Percentiles rank a stretch among this genome's conserved stretches.
These are phyloP conservation scores for Pontederia crassipes DNA, from an alignment of 176 grass and related monocot genomes.

Conservation along the genomic window DNA sequence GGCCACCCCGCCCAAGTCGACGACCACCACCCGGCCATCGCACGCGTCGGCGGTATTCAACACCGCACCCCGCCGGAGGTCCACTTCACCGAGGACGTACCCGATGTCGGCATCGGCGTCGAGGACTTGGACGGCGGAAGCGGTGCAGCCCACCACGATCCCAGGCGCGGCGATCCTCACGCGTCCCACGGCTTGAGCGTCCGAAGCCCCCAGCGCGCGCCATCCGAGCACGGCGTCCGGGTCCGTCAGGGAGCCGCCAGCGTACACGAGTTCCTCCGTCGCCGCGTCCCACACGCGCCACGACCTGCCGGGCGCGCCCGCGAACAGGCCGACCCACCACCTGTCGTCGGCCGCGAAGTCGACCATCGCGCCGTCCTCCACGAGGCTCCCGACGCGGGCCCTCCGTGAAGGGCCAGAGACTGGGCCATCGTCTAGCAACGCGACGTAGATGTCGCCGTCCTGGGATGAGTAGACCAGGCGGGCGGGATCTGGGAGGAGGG, in stretches of 20 bases:
- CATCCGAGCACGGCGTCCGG: constrained; percentile 20
- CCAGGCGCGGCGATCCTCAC: constrained; percentile 1
- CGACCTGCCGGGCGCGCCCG: constrained; percentile 21
- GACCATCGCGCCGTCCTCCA: constrained; percentile 29
- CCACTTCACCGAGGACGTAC: constrained; percentile 6
- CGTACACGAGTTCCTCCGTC: constrained; percentile 21
- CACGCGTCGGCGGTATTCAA: constrained; percentile 13
- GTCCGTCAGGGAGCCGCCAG: constrained; percentile 24
- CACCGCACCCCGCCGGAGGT: neutral
- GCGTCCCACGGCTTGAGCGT: constrained; percentile 3
- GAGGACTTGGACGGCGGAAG: constrained; percentile 22
- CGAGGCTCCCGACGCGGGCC: constrained; percentile 15
- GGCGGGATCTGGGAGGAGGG: constrained; percentile 15
- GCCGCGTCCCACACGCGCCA: constrained; percentile 34
- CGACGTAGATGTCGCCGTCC: constrained; percentile 25
- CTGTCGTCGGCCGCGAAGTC: constrained; percentile 25
- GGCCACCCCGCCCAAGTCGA: constrained; percentile 14
- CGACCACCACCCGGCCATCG: constrained; percentile 10
- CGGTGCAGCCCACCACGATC: constrained; percentile 16
- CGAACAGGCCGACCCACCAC: constrained; percentile 37
- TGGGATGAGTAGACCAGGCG: constrained; percentile 15
- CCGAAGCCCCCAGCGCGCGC: constrained; percentile 24
- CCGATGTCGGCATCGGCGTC: constrained; percentile 4
- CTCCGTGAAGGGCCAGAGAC: neutral
- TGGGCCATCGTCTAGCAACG: neutral